Percentiles rank a stretch among this genome's conserved stretches.
Conservation (phyloP, 257 asterid species). For the Dorcoceras hygrometricum region DNA sequence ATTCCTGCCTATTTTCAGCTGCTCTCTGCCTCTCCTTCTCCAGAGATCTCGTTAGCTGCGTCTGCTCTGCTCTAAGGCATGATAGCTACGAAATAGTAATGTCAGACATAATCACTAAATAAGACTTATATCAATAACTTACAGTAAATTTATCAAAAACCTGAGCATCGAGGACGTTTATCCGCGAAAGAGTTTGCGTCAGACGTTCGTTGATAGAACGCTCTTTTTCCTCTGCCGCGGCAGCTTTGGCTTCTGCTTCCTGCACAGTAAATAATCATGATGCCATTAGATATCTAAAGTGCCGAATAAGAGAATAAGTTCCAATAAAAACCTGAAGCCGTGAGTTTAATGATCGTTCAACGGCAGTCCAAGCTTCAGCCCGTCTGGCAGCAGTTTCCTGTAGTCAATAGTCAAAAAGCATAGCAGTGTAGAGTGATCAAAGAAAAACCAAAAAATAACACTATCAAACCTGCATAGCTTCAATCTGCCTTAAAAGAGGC, state of each 20-base stretch:
- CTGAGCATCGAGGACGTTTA: constrained; percentile 99
- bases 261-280: constrained; percentile 28
- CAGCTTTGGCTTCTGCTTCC: constrained; percentile 99
- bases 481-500: constrained; percentile 98
- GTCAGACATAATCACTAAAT: constrained; percentile 34
- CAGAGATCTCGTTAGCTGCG: constrained; percentile 80
- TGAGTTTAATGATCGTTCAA: constrained; percentile 78
- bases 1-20: constrained; percentile 85
- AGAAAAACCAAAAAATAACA: constrained; percentile 17
- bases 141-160: constrained; percentile 34
- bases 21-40: constrained; percentile 96
- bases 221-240: constrained; percentile 93
- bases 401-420: constrained; percentile 18
- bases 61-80: constrained; percentile 98
- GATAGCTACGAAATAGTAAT: constrained; percentile 61
- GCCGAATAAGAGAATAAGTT: constrained; percentile 18
- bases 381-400: constrained; percentile 92
- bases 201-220: constrained; percentile 87
- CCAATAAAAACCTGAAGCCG: constrained; percentile 81
- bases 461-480: constrained; percentile 88
- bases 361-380: constrained; percentile 99
- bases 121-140: constrained; percentile 17
- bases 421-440: constrained; percentile 3
- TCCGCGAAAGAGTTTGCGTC: constrained; percentile 91
- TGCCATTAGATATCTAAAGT: constrained; percentile 15